Evolutionary conservation across 2,329 filamentous ascomycete species (phyloP), one percentile per base, ranked within the genome.

Genomic region (Huntiella decipiens): DNA sequence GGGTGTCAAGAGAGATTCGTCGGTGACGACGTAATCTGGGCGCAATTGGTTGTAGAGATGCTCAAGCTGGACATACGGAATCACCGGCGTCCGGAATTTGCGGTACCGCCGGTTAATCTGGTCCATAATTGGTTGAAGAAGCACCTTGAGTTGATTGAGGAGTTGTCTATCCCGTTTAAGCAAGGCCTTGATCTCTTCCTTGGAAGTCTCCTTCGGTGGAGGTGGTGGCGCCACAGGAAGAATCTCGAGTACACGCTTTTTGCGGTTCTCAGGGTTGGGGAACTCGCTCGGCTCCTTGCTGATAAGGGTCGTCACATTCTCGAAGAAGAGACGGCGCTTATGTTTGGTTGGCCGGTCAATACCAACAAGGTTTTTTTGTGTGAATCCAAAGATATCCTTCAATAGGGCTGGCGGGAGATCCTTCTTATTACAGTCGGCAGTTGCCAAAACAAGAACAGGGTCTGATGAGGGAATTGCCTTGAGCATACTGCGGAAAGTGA

Each of bases 91-190:
- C 50, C 86, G 74, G 63, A 96, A 96, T 53, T 85, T 85, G 58
- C 80, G 83, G 63, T 94, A 93, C 58, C 82, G 86, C 51, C 71
- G 70, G 60, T 93, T 91, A 57, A 98, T 84, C 61, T 95, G 85
- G 54, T 98, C 88, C 86, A 98, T 95, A 53, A 96, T 84, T 2
- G 84, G 85, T 60, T 95, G 87, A 46, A 98, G 76, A 45, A 80
- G 69, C 35, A 93, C 77, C 65, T 96, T 98, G 52, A 98, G 66
- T 49, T 80, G 66, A 58, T 96, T 95, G 45, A 96, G 69, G 8
- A 79, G 74, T 52, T 88, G 77, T 42, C 84, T 78, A 56, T 98
- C 92, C 51, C 75, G 74, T 61, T 85, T 82, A 61, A 81, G 82
- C 58, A 88, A 77, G 2, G 73, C 74, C 57, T 85, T 86, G 49